Conservation (phyloP, 1,139 yeast genomes). For the Blastobotrys buckinghamii region DNA sequence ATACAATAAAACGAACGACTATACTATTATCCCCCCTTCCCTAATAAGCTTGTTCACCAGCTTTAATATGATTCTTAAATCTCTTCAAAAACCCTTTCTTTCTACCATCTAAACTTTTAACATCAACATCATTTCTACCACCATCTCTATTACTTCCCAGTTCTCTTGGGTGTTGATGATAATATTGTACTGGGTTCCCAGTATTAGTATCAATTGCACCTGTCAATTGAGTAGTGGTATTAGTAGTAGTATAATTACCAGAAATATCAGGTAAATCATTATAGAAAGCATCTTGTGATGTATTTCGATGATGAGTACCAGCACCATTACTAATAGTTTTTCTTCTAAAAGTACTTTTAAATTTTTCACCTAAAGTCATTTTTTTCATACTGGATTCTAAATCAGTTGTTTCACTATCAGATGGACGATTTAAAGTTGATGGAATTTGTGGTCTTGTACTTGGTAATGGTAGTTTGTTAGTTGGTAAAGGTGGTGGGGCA, state of each 20-base stretch:
- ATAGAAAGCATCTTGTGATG: neutral
- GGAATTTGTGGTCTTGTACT: no score
- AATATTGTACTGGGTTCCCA: neutral
- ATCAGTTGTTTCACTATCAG: neutral
- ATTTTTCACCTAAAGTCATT: conserved; percentile 1
- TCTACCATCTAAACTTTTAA: conserved; percentile 1
- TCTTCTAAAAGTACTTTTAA: conserved; percentile 4
- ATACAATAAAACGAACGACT: no score
- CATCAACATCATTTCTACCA: neutral
- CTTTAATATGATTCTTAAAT: conserved; percentile 4
- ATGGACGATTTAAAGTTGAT: no score
- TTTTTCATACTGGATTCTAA: neutral
- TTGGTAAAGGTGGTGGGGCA: neutral
- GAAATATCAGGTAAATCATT: neutral
- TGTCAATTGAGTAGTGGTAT: neutral
- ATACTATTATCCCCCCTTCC: no score
- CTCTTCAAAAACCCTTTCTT: conserved; percentile 3
- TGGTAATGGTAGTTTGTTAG: neutral
- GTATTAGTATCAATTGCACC: neutral
- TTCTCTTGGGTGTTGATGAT: neutral
- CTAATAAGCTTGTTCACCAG: neutral
- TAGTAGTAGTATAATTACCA: neutral
- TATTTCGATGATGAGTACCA: neutral
- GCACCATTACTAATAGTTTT: neutral
- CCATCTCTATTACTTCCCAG: neutral